Conservation (phyloP, 345 rosid genomes). For the Durio zibethinus region DNA sequence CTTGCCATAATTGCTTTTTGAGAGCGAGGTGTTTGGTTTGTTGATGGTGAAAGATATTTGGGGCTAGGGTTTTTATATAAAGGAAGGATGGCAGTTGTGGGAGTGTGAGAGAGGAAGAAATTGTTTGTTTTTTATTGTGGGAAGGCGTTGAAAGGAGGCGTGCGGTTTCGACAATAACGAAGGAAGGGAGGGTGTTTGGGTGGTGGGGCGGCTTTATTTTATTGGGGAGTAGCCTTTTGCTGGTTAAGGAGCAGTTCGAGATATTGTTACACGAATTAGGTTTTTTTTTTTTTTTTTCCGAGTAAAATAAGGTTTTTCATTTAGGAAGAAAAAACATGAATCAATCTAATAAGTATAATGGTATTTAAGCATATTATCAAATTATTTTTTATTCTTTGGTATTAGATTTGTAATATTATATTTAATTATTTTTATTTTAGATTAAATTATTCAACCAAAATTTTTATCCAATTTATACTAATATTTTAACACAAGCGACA, state of each 20-base stretch:
- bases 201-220: background rate
- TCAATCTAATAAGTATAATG: no score
- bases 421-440: background rate
- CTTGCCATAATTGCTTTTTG: conserved; percentile 44
- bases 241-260: background rate
- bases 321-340: no score
- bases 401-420: no score
- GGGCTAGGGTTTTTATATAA: conserved; percentile 8
- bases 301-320: no score
- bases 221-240: background rate
- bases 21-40: background rate
- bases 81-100: no score
- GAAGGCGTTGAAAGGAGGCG: background rate
- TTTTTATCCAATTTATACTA: no score
- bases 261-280: no score
- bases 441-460: background rate
- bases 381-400: background rate
- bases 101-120: background rate
- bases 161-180: background rate
- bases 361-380: no score
- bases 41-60: background rate
- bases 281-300: no score
- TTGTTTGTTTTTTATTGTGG: background rate
- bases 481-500: no score
- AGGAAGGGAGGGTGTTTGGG: background rate